Percentiles rank a stretch among this genome's conserved stretches.
These are phyloP conservation scores for Trichodelitschia bisporula DNA, from an alignment of 495 filamentous ascomycete species.

Conservation along the genomic window DNA sequence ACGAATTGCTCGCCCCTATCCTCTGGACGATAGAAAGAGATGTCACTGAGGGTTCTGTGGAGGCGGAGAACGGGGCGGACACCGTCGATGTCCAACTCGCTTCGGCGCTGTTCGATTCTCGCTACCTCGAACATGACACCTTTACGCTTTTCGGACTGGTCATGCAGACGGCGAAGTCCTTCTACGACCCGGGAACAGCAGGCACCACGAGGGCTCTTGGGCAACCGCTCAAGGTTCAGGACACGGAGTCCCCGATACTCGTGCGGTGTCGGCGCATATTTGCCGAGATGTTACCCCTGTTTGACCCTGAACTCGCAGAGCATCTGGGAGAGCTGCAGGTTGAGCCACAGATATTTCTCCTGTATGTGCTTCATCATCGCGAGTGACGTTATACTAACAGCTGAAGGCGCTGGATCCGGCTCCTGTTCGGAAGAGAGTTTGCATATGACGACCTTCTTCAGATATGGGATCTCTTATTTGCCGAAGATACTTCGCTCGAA, in stretches of 20 bases:
- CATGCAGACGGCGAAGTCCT: slow-evolving; percentile 68
- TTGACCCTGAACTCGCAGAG: slow-evolving; percentile 59
- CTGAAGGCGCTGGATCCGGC: slow-evolving; percentile 68
- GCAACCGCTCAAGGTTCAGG: slow-evolving; percentile 12
- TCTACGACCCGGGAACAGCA: slow-evolving; percentile 44
- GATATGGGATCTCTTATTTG: slow-evolving; percentile 66
- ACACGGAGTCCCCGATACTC: slow-evolving; percentile 49
- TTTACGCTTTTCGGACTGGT: slow-evolving; percentile 64
- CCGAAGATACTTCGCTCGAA: slow-evolving; percentile 59
- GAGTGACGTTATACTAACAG: slow-evolving; percentile 4
- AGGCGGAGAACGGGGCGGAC: slow-evolving; percentile 11
- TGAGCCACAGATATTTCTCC: slow-evolving; percentile 88
- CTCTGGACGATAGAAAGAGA: slow-evolving; percentile 73
- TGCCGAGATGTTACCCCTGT: slow-evolving; percentile 44
- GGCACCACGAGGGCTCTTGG: slow-evolving; percentile 14
- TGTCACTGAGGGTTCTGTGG: no score
- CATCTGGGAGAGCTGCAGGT: slow-evolving; percentile 72
- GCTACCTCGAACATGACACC: slow-evolving; percentile 70
- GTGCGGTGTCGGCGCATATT: slow-evolving; percentile 67
- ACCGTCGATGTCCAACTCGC: slow-evolving; percentile 3
- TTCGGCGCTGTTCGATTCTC: slow-evolving; percentile 30
- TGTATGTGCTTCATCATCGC: slow-evolving; percentile 26
- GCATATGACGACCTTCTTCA: slow-evolving; percentile 58
- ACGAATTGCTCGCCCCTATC: slow-evolving; percentile 79
- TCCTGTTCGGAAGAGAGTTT: slow-evolving; percentile 86